Evolutionary conservation across 768 basidiomycete genomes (phyloP).

Genomic region (Rhodosporidiobolus sp.): DNA sequence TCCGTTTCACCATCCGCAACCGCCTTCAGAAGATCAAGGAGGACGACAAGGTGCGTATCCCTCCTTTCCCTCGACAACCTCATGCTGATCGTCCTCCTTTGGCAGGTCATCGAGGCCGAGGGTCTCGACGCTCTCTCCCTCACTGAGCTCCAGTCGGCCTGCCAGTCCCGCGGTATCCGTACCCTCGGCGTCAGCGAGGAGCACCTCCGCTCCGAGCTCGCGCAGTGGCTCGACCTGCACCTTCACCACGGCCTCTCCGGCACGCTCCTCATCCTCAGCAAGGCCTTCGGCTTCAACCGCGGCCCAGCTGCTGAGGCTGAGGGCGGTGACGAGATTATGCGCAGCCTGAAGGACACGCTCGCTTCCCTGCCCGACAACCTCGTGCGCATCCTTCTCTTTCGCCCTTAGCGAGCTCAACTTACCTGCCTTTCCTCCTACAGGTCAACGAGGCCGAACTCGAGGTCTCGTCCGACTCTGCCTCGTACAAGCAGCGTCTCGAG

Average conservation of each 20-base stretch:
- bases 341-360: conserved; percentile 81
- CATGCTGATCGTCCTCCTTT: background rate
- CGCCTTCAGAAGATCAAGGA: conserved; percentile 76
- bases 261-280: conserved; percentile 84
- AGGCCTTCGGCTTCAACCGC: conserved; percentile 90
- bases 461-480: conserved; percentile 87
- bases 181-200: conserved; percentile 76
- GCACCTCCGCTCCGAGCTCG: conserved; percentile 79
- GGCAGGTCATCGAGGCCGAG: conserved; percentile 77
- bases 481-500: conserved; percentile 96
- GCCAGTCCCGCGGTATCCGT: conserved; percentile 88
- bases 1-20: conserved; percentile 82
- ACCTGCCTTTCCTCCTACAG: conserved; percentile 51
- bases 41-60: conserved; percentile 69
- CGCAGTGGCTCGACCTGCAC: conserved; percentile 90
- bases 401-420: too few relatives aligned
- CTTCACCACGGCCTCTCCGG: conserved; percentile 83
- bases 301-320: conserved; percentile 59
- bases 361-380: conserved; percentile 89
- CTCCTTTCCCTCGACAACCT: background rate
- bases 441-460: conserved; percentile 95
- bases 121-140: conserved; percentile 88
- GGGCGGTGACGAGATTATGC: conserved; percentile 79
- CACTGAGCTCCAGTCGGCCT: conserved; percentile 85
- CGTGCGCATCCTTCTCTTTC: conserved; percentile 55